These are phyloP conservation scores for Calonectria pteridis DNA, from an alignment of 2,329 filamentous ascomycete species.

Conservation along the genomic window DNA sequence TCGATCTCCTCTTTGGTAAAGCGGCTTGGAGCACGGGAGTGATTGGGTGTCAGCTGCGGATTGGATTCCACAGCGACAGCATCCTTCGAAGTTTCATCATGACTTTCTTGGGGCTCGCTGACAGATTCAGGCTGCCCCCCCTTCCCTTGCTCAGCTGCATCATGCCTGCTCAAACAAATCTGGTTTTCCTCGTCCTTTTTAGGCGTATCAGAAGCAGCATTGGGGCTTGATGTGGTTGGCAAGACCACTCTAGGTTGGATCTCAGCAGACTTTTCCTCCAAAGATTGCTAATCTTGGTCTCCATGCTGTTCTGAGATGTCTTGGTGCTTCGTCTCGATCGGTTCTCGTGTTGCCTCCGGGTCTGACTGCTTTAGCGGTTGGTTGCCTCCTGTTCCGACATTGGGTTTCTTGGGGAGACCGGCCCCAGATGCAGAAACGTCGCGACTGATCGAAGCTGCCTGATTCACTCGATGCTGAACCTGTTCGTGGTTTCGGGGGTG, in stretches of 20 bases:
- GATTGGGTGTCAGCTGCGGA: neutral
- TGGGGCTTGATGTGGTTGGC: neutral
- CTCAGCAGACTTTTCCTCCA: constrained; percentile 1
- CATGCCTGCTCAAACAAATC: neutral
- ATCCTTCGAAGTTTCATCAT: neutral
- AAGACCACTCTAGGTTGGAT: neutral
- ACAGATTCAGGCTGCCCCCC: neutral
- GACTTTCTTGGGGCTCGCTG: neutral
- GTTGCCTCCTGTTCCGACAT: neutral
- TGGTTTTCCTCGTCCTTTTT: neutral
- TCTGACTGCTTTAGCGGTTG: neutral
- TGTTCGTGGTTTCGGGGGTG: constrained; percentile 4
- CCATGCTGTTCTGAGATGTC: constrained; percentile 2
- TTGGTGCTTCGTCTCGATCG: neutral
- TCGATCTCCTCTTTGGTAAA: constrained; percentile 50
- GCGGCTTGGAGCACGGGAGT: constrained; percentile 31
- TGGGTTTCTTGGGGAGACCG: constrained; percentile 1
- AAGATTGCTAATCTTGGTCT: constrained; percentile 3
- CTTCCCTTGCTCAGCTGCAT: neutral
- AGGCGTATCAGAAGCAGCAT: neutral
- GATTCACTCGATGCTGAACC: constrained; percentile 3
- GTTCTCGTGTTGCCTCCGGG: neutral
- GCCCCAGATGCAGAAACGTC: neutral
- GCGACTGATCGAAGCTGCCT: neutral
- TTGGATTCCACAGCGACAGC: neutral